Conservation (phyloP, 495 filamentous ascomycete genomes). For the Hypoxylon subgilvum region DNA sequence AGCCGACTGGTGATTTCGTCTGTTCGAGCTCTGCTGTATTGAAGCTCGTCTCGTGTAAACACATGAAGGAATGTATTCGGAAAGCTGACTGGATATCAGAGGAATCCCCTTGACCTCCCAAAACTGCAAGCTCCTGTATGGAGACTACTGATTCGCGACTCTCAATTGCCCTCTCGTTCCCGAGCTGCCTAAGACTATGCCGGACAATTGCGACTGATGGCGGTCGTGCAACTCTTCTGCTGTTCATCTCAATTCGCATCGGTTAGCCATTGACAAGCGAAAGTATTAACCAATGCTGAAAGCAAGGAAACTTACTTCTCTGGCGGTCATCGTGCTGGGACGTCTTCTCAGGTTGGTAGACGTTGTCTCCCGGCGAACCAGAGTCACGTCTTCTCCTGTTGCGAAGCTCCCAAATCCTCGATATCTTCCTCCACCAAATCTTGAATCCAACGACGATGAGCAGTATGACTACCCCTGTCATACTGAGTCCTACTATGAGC, state of each 20-base stretch:
- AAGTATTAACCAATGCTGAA: neutral
- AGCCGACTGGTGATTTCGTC: too few relatives aligned
- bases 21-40: too few relatives aligned
- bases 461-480: constrained; percentile 15
- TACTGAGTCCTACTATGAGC: constrained; percentile 16
- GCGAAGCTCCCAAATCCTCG: neutral
- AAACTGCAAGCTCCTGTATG: too few relatives aligned
- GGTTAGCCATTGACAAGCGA: neutral
- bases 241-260: neutral
- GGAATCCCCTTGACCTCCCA: too few relatives aligned
- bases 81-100: too few relatives aligned
- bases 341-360: neutral
- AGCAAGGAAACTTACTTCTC: neutral
- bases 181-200: neutral
- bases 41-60: too few relatives aligned
- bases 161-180: too few relatives aligned
- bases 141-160: too few relatives aligned
- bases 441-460: constrained; percentile 9
- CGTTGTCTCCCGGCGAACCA: neutral
- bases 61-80: too few relatives aligned
- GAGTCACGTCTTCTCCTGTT: neutral
- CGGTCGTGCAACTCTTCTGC: too few relatives aligned
- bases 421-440: constrained; percentile 6
- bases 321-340: neutral
- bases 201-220: too few relatives aligned